phyloP scores from a whole-genome alignment of 495 filamentous ascomycete species.

The Aspergillus nidulans region DNA sequence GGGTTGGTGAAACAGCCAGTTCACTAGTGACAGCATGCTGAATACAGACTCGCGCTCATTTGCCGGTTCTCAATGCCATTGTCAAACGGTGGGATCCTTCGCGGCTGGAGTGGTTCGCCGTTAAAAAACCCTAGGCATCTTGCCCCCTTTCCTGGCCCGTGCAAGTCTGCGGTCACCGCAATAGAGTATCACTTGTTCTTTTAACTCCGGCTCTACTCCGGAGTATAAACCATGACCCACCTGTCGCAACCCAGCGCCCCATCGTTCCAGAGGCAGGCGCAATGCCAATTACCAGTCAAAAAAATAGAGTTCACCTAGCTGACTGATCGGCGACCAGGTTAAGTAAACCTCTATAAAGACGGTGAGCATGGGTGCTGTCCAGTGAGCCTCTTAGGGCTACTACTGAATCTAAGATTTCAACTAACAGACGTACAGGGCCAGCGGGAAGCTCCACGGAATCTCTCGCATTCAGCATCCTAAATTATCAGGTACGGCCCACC shows the following conservation, averaged over 20 bases:
- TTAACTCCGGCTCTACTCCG: not conserved
- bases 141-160: not conserved
- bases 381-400: not conserved
- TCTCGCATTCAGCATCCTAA: conserved; percentile 12
- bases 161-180: too few species aligned
- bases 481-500: conserved; percentile 11
- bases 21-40: not conserved
- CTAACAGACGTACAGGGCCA: not conserved
- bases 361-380: not conserved
- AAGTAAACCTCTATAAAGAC: not conserved
- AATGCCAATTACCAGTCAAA: not conserved
- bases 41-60: not conserved
- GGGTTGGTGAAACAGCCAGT: not conserved
- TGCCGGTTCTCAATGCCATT: not conserved
- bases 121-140: conserved; percentile 7
- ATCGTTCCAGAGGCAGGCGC: conserved; percentile 11
- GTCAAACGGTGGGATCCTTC: not conserved
- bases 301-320: too few species aligned
- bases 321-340: not conserved
- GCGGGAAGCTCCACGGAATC: conserved; percentile 6
- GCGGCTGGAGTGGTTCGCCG: conserved; percentile 4
- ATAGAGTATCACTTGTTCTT: too few species aligned
- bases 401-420: not conserved
- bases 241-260: not conserved
- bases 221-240: conserved; percentile 3